Conservation (phyloP, 169 alveolate species). For the Sarcocystis neurona region DNA sequence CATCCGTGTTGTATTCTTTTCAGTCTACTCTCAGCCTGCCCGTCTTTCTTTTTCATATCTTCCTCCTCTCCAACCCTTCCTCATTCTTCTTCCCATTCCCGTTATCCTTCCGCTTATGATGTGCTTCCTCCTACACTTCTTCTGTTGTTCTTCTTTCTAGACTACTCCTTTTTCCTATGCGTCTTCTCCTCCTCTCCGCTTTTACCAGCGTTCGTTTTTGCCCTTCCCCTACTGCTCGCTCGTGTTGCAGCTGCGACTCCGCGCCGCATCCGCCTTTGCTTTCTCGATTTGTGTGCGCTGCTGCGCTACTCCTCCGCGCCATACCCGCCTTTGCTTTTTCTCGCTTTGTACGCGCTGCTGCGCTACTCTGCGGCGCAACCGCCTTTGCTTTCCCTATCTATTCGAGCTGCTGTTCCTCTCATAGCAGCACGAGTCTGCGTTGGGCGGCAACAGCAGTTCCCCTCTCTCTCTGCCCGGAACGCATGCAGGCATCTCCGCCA, state of each 20-base stretch:
- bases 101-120: not conserved
- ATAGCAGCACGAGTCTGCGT: too few species aligned
- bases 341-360: not conserved
- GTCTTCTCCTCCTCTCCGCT: not conserved
- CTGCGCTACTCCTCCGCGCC: not conserved
- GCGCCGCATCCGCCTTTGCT: not conserved
- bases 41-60: not conserved
- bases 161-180: not conserved
- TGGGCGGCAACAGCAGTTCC: too few species aligned
- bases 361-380: not conserved
- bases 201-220: too few species aligned
- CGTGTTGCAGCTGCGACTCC: too few species aligned
- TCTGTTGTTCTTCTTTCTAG: not conserved
- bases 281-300: not conserved
- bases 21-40: not conserved
- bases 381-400: too few species aligned
- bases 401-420: too few species aligned
- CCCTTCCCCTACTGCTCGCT: too few species aligned
- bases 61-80: not conserved
- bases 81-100: not conserved
- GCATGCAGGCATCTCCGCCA: too few species aligned
- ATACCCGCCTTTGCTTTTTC: not conserved
- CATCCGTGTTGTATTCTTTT: not conserved
- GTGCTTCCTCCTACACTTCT: not conserved
- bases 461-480: too few species aligned